Evolutionary conservation across 345 rosid genomes (phyloP).

Genomic region (Populus pruinosa): DNA sequence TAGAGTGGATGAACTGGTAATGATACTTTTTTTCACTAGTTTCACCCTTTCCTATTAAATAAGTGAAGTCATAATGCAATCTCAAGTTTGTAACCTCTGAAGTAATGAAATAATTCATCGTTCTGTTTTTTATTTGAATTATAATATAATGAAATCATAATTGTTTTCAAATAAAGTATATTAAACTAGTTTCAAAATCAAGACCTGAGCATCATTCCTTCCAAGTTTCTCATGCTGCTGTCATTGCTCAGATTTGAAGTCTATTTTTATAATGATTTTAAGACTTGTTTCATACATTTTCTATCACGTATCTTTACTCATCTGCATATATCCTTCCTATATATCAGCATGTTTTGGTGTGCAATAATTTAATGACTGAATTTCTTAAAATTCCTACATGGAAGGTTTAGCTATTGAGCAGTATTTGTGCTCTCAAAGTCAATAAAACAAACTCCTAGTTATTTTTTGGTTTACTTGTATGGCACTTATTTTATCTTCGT

Average conservation of each 20-base stretch:
- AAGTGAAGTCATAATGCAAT: not conserved
- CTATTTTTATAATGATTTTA: too few species aligned
- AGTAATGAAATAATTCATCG: not conserved
- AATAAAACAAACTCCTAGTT: not conserved
- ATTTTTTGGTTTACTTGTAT: not conserved
- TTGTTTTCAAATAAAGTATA: too few species aligned
- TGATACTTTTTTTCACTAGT: not conserved
- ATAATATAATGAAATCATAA: not conserved
- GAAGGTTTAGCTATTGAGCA: not conserved
- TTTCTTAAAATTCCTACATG: not conserved
- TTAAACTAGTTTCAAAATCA: too few species aligned
- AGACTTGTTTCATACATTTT: not conserved
- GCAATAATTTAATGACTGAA: not conserved
- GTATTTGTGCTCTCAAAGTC: not conserved
- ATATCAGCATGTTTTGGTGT: not conserved
- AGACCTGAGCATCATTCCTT: too few species aligned
- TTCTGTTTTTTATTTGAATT: not conserved
- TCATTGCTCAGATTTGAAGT: too few species aligned
- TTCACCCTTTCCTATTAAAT: not conserved
- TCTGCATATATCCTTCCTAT: not conserved
- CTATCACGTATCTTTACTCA: not conserved
- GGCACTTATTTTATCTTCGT: not conserved
- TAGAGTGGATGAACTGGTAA: not conserved
- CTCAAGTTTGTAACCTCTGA: not conserved
- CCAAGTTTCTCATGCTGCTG: too few species aligned